Base-by-base conservation (phyloP, 768 basidiomycete species). In the Suillus fuscotomentosus region DNA sequence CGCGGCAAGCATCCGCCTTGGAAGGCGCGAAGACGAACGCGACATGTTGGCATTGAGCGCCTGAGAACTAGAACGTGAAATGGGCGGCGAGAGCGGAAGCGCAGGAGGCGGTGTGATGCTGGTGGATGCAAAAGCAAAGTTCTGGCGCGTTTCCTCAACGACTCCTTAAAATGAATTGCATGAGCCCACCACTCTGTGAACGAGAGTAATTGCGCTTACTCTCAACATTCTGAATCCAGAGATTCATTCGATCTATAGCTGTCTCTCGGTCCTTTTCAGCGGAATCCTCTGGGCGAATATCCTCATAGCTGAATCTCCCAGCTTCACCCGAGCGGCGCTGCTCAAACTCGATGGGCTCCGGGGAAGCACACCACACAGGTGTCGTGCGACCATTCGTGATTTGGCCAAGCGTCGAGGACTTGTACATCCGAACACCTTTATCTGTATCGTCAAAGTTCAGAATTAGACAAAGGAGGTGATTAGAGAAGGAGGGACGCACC, bases 191-290 rank as follows among this genome's bases (percentile, higher is more conserved):
- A 69, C n/a, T 17, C 5, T 27, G 27, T 38, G 1, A 42, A 24
- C 11, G 54, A 64, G 27, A 43, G 5, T 39, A 5, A 4, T 38
- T 41, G 42, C 10, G 84, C 91, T 72, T 73, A 93, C 92, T 89
- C 76, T 94, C 92, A 17, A 93, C 90, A 64, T 87, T 91, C 68
- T 84, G 84, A 76, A 92, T 89, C 93, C 93, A 94, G 60, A 89
- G 78, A 1, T 86, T 83, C 89, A 94, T 88, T 60, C 92, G 81
- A 68, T 94, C 91, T 3, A 78, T 66, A 15, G 74, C 76, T 4
- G 73, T 67, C 54, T 76, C 72, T 22, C 66, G 69, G 55, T 76
- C 74, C 24, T 34, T 60, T 14, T 41, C 60, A 47, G 42, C 41
- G 10, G 41, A 62, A 38, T 34, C 43, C 13, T 63, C 63, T 5